Percentiles rank a stretch among this genome's conserved stretches.
Evolutionary conservation across 192 early-diverging fungal species (phyloP).

Genomic region (Backusella tarrabulga): DNA sequence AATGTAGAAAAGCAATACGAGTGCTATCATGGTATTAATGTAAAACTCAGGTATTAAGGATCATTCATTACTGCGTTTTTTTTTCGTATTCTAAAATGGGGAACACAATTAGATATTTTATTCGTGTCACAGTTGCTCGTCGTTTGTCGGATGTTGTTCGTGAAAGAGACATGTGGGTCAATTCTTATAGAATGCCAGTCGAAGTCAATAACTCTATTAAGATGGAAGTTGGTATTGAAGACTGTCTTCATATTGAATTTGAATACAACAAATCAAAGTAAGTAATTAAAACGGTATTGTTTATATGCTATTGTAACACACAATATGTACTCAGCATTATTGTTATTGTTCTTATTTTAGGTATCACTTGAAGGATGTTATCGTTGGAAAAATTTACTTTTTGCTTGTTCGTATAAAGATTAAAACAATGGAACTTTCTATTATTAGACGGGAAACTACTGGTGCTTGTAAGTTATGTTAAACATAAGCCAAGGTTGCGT

Average conservation of each 20-base stretch:
- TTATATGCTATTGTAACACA: background rate
- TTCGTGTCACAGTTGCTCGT: conserved; percentile 86
- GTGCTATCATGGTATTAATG: conserved; percentile 96
- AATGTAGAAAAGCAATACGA: conserved; percentile 98
- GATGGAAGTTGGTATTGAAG: conserved; percentile 99
- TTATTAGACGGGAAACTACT: conserved; percentile 96
- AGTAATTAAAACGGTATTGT: conserved; percentile 7
- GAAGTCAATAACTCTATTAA: conserved; percentile 92
- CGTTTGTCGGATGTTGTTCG: conserved; percentile 85
- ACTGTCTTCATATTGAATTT: conserved; percentile 98
- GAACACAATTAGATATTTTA: conserved; percentile 71
- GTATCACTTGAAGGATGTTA: conserved; percentile 97
- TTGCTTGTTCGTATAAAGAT: conserved; percentile 98
- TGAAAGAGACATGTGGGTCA: conserved; percentile 97
- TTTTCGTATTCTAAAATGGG: background rate
- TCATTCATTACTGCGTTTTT: background rate
- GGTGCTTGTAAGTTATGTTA: conserved; percentile 58
- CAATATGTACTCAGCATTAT: background rate
- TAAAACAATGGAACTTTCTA: conserved; percentile 98
- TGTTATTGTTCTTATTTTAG: conserved; percentile 37
- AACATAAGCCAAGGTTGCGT: background rate
- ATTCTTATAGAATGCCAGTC: conserved; percentile 89
- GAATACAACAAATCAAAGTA: conserved; percentile 99
- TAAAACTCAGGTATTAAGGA: conserved; percentile 73
- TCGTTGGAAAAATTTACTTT: conserved; percentile 99